These are phyloP conservation scores for Capsella rubella DNA, from an alignment of 441 rosid species.

Conservation along the genomic window DNA sequence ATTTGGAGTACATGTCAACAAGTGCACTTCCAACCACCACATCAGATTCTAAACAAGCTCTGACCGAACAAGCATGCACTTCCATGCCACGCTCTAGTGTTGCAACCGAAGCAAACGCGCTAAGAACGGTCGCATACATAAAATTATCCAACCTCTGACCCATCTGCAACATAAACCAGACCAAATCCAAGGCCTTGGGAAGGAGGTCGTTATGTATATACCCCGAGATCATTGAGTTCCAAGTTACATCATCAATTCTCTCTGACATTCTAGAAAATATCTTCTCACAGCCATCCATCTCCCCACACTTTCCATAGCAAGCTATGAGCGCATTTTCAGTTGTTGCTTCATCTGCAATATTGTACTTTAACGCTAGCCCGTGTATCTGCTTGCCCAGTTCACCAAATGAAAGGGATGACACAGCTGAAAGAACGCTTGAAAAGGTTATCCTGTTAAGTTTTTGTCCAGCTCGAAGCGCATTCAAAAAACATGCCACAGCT, in stretches of 20 bases:
- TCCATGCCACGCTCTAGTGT: slow-evolving; percentile 94
- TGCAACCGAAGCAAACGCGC: slow-evolving; percentile 93
- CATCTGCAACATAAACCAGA: slow-evolving; percentile 73
- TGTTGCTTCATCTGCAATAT: slow-evolving; percentile 53
- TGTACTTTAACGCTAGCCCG: slow-evolving; percentile 62
- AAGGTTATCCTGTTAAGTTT: slow-evolving; percentile 71
- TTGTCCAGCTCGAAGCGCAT: slow-evolving; percentile 72
- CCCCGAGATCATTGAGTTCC: slow-evolving; percentile 94
- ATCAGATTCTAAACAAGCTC: slow-evolving; percentile 78
- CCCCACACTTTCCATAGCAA: slow-evolving; percentile 81
- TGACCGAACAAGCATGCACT: slow-evolving; percentile 81
- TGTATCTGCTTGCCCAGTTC: slow-evolving; percentile 73
- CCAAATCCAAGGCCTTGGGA: slow-evolving; percentile 80
- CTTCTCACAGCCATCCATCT: slow-evolving; percentile 77
- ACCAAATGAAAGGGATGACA: slow-evolving; percentile 58
- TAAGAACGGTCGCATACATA: slow-evolving; percentile 91
- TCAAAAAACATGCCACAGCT: slow-evolving; percentile 58
- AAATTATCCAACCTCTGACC: slow-evolving; percentile 77
- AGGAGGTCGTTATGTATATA: slow-evolving; percentile 75
- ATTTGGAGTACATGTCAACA: slow-evolving; percentile 91
- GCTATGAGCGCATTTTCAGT: slow-evolving; percentile 85
- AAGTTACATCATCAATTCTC: slow-evolving; percentile 79
- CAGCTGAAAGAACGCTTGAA: slow-evolving; percentile 68
- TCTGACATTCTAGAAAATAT: slow-evolving; percentile 78
- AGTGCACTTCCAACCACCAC: slow-evolving; percentile 94